Conservation (phyloP, 805 yeast genomes). For the Candida bentonensis region DNA sequence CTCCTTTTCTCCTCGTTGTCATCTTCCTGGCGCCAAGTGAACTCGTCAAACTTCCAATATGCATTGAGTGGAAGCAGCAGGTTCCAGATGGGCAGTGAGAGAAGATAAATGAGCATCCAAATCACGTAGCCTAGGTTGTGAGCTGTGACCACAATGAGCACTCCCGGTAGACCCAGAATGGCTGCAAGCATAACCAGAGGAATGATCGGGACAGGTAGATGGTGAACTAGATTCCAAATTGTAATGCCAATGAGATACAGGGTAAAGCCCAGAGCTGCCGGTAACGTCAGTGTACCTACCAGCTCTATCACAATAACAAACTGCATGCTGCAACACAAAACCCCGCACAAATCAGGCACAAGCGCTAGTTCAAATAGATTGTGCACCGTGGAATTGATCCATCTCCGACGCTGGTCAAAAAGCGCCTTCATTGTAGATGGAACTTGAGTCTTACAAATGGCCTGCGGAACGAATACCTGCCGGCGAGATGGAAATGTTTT, state of each 20-base stretch:
- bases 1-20: too few species aligned
- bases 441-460: conserved; percentile 82
- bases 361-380: conserved; percentile 78
- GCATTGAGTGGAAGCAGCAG: conserved; percentile 76
- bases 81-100: conserved; percentile 87
- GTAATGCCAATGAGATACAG: conserved; percentile 64
- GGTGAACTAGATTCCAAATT: conserved; percentile 35
- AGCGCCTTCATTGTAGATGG: conserved; percentile 69
- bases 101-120: conserved; percentile 68
- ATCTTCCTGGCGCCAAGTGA: conserved; percentile 45
- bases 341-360: conserved; percentile 84
- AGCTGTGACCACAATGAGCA: conserved; percentile 67
- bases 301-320: conserved; percentile 75
- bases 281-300: conserved; percentile 77
- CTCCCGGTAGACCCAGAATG: conserved; percentile 77
- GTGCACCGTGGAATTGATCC: conserved; percentile 94
- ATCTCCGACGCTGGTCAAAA: conserved; percentile 86
- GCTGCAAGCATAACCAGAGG: conserved; percentile 63
- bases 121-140: conserved; percentile 54
- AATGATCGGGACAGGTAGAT: conserved; percentile 57
- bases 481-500: conserved; percentile 80
- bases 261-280: conserved; percentile 77
- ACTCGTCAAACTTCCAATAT: conserved; percentile 92
- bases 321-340: conserved; percentile 92
- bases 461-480: conserved; percentile 78